Percentiles rank a stretch among this genome's conserved stretches.
phyloP scores from a whole-genome alignment of 163 green algal species.

The Scenedesmus sp. region DNA sequence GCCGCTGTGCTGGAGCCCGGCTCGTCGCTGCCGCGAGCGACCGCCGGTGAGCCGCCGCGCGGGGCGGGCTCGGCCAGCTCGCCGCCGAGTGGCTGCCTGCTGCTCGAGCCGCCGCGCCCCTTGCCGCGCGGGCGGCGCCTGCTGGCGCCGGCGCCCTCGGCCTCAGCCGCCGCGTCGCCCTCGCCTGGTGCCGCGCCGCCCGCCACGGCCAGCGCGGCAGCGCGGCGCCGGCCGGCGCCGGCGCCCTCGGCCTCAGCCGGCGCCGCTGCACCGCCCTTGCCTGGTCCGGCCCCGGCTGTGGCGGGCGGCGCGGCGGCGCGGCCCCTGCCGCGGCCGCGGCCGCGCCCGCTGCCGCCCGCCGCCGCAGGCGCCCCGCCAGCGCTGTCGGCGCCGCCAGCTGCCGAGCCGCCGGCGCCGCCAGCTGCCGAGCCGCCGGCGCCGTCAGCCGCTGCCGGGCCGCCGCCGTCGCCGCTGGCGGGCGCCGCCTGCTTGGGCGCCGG shows the following conservation, averaged over 20 bases:
- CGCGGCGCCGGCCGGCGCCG: no score
- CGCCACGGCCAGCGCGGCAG: not conserved
- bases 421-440: no score
- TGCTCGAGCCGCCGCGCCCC: not conserved
- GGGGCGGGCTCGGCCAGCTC: no score
- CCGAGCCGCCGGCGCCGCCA: no score
- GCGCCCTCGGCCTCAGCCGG: not conserved
- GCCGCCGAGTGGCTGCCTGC: not conserved
- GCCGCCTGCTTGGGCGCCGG: no score
- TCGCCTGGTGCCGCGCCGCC: not conserved
- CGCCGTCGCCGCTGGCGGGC: not conserved
- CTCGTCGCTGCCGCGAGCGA: not conserved
- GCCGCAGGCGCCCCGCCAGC: no score
- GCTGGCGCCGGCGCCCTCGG: not conserved
- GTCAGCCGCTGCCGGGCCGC: not conserved
- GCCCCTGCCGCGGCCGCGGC: slow-evolving; percentile 42
- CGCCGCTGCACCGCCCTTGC: not conserved
- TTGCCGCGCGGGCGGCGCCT: not conserved
- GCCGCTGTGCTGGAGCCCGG: not conserved
- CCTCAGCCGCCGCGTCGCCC: not conserved
- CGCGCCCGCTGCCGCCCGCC: not conserved
- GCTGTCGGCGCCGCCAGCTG: not conserved
- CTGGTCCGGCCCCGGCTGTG: not conserved
- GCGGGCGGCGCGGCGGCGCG: not conserved
- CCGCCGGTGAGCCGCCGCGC: no score